Evolutionary conservation across 768 basidiomycete genomes (phyloP).

Genomic region (Tylopilus rubrobrunneus): DNA sequence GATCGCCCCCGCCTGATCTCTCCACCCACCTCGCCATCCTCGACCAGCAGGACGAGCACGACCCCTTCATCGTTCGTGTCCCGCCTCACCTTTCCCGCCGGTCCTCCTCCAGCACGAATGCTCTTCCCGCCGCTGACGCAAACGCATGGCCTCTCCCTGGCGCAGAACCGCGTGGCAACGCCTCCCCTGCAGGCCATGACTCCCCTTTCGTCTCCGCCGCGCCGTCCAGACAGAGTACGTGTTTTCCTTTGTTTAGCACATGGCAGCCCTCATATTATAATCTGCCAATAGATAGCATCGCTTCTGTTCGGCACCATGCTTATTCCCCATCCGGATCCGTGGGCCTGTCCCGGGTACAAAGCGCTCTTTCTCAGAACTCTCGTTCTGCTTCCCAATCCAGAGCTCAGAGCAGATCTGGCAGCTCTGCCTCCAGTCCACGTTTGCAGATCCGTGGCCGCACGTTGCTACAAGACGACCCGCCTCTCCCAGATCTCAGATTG

Average conservation of each 20-base stretch:
- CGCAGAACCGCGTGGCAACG: slow-evolving; percentile 23
- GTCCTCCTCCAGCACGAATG: slow-evolving; percentile 24
- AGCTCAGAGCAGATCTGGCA: slow-evolving; percentile 42
- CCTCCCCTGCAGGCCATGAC: slow-evolving; percentile 36
- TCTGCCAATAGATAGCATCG: slow-evolving; percentile 21
- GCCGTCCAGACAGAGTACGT: slow-evolving; percentile 37
- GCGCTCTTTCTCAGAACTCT: slow-evolving; percentile 28
- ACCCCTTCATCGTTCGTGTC: slow-evolving; percentile 45
- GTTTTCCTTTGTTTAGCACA: slow-evolving; percentile 13
- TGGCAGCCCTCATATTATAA: slow-evolving; percentile 5
- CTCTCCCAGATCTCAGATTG: slow-evolving; percentile 20
- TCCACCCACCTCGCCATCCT: slow-evolving; percentile 20
- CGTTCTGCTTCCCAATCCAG: slow-evolving; percentile 42
- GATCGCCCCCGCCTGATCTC: slow-evolving; percentile 18
- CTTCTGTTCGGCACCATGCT: slow-evolving; percentile 28
- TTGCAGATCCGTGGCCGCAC: slow-evolving; percentile 37
- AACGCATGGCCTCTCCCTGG: slow-evolving; percentile 18
- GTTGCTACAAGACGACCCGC: slow-evolving; percentile 39
- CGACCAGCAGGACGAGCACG: slow-evolving; percentile 29
- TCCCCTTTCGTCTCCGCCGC: slow-evolving; percentile 26
- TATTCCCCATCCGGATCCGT: slow-evolving; percentile 31
- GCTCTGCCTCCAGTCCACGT: slow-evolving; percentile 49
- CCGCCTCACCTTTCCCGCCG: slow-evolving; percentile 32
- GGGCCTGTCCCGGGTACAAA: slow-evolving; percentile 36
- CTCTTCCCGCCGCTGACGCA: slow-evolving; percentile 18